Evolutionary conservation across 352 stramenopile genomes (phyloP), one percentile per base, ranked within the genome.

Genomic region (Phytophthora pisi): DNA sequence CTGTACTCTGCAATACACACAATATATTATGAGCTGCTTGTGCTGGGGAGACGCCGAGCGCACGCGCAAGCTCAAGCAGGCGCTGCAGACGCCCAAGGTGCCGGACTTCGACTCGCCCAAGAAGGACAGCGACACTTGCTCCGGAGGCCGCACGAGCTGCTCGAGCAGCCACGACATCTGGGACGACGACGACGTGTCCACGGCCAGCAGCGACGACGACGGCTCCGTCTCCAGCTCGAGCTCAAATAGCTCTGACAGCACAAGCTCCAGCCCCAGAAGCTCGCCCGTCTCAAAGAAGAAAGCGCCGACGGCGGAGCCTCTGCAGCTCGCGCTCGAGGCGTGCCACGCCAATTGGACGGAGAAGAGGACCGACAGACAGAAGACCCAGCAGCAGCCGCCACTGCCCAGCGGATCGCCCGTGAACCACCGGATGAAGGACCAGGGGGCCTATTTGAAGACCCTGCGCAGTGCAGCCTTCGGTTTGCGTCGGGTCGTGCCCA

Each of bases 141-240:
- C 66, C 0, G 73, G 62, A 34, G 66, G 75, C 4, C 74, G 66
- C 24, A 86, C 75, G 11, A 86, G 79, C 46, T 86, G 72, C 67
- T 74, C 73, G 11, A 88, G 75, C 31, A 66, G 74, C 53, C 75
- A 65, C 31, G 57, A 82, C 28, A 66, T 71, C 50, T 88, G 77
- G 77, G 79, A 86, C 43, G 77, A 83, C 28, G 79, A 86, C 46
- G 77, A 81, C 24, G 64, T 81, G 42, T 82, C 72, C 34, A 79
- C 56, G 5, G 53, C 52, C 9, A 63, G 68, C 54, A 81, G 78
- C 61, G 56, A 71, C 59, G 75, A 84, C 45, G 68, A 40, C 31
- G 75, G 72, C 52, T 77, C 68, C 40, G 61, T 75, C 24, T 67
- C 64, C 28, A 72, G 51, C 36, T 46, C 60, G 2, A 38, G 30